Conservation (phyloP, 331 rosid species). For the Saraca asoca region DNA sequence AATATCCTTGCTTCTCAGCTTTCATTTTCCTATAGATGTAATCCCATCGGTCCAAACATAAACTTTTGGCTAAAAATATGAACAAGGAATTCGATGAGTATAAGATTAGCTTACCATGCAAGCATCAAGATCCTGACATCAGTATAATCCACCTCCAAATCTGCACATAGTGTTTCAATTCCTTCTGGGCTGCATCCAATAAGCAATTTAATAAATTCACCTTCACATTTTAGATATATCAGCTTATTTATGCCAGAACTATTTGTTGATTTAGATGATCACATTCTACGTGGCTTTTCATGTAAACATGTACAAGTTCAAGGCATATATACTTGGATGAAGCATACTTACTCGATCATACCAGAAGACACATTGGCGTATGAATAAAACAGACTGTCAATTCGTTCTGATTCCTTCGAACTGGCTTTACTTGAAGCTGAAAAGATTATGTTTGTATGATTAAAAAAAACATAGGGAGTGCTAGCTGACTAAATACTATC, state of each 20-base stretch:
- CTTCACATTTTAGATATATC: constrained; percentile 15
- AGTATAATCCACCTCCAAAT: constrained; percentile 83
- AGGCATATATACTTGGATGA: background rate
- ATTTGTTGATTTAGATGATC: too few species aligned
- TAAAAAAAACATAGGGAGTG: background rate
- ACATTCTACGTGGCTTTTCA: too few species aligned
- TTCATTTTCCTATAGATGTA: constrained; percentile 84
- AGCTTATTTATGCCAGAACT: background rate
- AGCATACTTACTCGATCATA: constrained; percentile 84
- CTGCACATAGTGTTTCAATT: constrained; percentile 89
- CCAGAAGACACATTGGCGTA: constrained; percentile 81
- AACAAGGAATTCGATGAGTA: constrained; percentile 26
- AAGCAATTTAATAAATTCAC: constrained; percentile 7
- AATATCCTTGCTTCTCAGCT: constrained; percentile 94
- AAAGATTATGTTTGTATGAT: constrained; percentile 23
- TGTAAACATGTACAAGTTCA: background rate
- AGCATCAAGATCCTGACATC: constrained; percentile 97
- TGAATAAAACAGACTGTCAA: constrained; percentile 65
- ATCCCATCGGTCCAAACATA: constrained; percentile 42
- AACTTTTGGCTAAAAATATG: constrained; percentile 21
- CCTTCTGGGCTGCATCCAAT: constrained; percentile 91
- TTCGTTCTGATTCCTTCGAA: constrained; percentile 80
- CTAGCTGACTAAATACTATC: background rate
- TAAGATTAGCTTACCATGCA: constrained; percentile 73
- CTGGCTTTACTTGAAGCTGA: constrained; percentile 88